Evolutionary conservation across 2,329 filamentous ascomycete species (phyloP).

Genomic region (Penicillium corylophilum): DNA sequence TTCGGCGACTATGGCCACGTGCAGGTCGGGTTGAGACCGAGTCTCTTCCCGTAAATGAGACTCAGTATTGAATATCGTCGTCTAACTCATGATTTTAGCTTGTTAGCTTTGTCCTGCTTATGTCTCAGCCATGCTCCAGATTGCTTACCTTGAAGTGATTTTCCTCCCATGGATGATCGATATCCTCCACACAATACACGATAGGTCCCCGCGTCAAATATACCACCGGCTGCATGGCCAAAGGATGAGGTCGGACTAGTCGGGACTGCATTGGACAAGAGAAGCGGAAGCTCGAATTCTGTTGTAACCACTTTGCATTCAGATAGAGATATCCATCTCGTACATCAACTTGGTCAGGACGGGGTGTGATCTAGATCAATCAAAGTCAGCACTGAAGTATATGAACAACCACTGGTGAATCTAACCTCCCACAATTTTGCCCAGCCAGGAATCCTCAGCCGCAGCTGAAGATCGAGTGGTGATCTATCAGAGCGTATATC

Average conservation of each 20-base stretch:
- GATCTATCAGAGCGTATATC: constrained; percentile 32
- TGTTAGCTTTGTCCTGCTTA: not conserved
- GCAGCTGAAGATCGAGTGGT: constrained; percentile 41
- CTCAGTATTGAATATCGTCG: constrained; percentile 13
- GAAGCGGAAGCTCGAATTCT: constrained; percentile 47
- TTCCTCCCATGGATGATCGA: constrained; percentile 56
- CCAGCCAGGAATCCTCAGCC: constrained; percentile 58
- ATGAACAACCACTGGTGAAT: not conserved
- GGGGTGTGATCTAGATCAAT: constrained; percentile 35
- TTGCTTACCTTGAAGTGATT: constrained; percentile 44
- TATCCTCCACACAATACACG: constrained; percentile 61
- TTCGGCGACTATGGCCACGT: constrained; percentile 15
- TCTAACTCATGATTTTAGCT: constrained; percentile 4
- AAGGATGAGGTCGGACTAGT: constrained; percentile 55
- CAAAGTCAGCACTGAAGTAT: not conserved
- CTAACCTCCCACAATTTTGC: constrained; percentile 15
- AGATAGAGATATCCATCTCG: constrained; percentile 54
- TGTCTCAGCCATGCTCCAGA: not conserved
- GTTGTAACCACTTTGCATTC: constrained; percentile 39
- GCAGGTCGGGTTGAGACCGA: constrained; percentile 13
- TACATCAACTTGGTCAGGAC: constrained; percentile 30
- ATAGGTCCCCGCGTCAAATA: constrained; percentile 58
- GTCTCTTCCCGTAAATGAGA: constrained; percentile 11
- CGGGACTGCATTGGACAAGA: constrained; percentile 50
- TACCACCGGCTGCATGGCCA: constrained; percentile 56